Percentiles rank a stretch among this genome's conserved stretches.
Conservation (phyloP, 2,329 filamentous ascomycete species). For the Xylaria sp. region DNA sequence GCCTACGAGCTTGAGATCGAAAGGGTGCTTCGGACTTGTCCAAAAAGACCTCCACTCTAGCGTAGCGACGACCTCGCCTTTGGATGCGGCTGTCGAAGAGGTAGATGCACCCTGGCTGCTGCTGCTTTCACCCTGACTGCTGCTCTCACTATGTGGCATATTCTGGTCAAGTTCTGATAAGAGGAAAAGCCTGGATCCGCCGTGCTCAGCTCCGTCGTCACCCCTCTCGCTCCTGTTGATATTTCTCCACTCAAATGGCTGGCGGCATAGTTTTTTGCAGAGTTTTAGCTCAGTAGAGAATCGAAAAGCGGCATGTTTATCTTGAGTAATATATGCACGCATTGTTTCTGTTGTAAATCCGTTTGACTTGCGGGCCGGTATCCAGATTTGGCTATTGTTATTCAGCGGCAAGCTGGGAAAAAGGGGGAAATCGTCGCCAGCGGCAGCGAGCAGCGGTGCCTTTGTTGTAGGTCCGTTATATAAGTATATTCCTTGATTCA, state of each 20-base stretch:
- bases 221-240: conserved; percentile 32
- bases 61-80: conserved; percentile 27
- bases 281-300: conserved; percentile 36
- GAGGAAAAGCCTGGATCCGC: conserved; percentile 31
- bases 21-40: conserved; percentile 31
- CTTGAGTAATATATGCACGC: conserved; percentile 3
- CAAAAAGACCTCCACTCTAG: conserved; percentile 28
- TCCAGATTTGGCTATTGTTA: conserved; percentile 10
- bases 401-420: neutral
- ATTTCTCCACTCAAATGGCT: conserved; percentile 41
- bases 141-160: neutral
- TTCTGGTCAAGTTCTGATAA: neutral
- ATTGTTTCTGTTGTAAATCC: neutral
- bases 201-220: conserved; percentile 23
- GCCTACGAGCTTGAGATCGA: conserved; percentile 28
- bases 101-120: neutral
- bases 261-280: conserved; percentile 26
- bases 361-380: neutral
- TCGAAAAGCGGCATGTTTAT: conserved; percentile 23
- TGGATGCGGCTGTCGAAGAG: neutral
- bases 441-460: conserved; percentile 37
- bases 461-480: conserved; percentile 39
- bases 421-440: conserved; percentile 27
- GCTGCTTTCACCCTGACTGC: neutral
- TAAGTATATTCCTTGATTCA: conserved; percentile 35